These are phyloP conservation scores for Coemansia sp. DNA, from an alignment of 192 early-diverging fungal species.

Conservation along the genomic window DNA sequence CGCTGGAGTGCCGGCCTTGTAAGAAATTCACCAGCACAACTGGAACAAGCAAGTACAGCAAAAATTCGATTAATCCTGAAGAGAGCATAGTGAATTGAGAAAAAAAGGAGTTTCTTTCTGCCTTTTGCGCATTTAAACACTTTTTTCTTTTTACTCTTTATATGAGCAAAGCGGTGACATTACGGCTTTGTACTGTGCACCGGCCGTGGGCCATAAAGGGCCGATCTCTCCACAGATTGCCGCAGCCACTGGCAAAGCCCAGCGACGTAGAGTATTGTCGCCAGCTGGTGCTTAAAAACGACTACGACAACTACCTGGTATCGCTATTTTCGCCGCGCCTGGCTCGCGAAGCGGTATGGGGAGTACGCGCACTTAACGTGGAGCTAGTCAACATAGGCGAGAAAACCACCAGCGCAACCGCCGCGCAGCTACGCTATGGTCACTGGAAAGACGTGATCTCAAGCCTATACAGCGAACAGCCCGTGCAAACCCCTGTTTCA, in stretches of 20 bases:
- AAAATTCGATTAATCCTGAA: slow-evolving; percentile 27
- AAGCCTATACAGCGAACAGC: slow-evolving; percentile 58
- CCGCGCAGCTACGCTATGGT: slow-evolving; percentile 78
- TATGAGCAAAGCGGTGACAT: not conserved
- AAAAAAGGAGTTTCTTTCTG: not conserved
- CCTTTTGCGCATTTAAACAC: not conserved
- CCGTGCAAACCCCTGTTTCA: slow-evolving; percentile 76
- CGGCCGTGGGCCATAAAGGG: not conserved
- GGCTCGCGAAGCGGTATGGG: slow-evolving; percentile 68
- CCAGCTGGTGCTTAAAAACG: slow-evolving; percentile 53
- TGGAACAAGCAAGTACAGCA: slow-evolving; percentile 38
- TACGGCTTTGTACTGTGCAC: slow-evolving; percentile 3
- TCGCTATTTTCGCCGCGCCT: slow-evolving; percentile 72
- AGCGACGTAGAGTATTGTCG: slow-evolving; percentile 49
- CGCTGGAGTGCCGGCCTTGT: slow-evolving; percentile 23
- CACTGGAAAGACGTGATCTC: slow-evolving; percentile 89
- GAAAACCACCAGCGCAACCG: slow-evolving; percentile 60
- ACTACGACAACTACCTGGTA: slow-evolving; percentile 77
- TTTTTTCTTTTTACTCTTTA: no score
- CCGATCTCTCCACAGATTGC: not conserved
- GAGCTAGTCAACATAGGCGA: slow-evolving; percentile 81
- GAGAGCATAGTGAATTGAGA: slow-evolving; percentile 21
- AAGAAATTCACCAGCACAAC: slow-evolving; percentile 33
- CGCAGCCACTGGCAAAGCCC: slow-evolving; percentile 7
- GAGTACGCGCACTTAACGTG: slow-evolving; percentile 84